Base-by-base conservation (phyloP, 352 stramenopile species). In the Phytophthora pini region DNA sequence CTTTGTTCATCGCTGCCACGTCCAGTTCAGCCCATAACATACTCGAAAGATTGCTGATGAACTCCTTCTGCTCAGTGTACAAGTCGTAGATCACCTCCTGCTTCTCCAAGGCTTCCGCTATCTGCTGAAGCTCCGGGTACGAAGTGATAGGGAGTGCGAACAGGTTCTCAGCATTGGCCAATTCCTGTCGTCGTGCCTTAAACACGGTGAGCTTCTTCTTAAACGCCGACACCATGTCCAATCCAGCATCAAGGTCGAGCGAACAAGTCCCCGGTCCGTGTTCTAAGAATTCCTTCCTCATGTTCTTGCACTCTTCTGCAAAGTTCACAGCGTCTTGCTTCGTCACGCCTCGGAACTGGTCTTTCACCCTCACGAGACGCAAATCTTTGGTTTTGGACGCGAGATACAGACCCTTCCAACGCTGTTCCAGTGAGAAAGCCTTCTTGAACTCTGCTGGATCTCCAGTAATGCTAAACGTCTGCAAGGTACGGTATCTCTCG, bases 1-100 rank as follows among this genome's bases (percentile, higher is more conserved):
- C 94, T 65, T 95, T 92, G 38, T 93, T 94, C 76, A 99, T 95
- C 0, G 87, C 76, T 24, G 84, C 65, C 2, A 98, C 89, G 51
- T 99, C 96, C 2, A 99, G 66, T 17, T 98, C 96, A 3, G 78
- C 89, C 96, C 96, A 99, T 1, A 98, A 63, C 75, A 96, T 97
- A 48, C 80, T 94, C 0, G 87, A 89, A 11, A 98, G 75, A 11
- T 78, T 87, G 9, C 77, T 87, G 44, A 98, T 90, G 48, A 99
- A 99, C 20, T 98, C 90, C 51, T 98, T 98, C 49, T 98, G 84
- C 55, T 98, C 90, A 0, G 78, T 87, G 65, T 98, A 99, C 3
- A 98, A 62, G 11, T 84, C 71, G 62, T 98, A 99, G 22, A 99
- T 93, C 15, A 80, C 68, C 9, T 84, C 79, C 49, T 99, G 84